Base-by-base conservation (phyloP, 169 alveolate genomes). In the Cryptosporidium viatorum region DNA sequence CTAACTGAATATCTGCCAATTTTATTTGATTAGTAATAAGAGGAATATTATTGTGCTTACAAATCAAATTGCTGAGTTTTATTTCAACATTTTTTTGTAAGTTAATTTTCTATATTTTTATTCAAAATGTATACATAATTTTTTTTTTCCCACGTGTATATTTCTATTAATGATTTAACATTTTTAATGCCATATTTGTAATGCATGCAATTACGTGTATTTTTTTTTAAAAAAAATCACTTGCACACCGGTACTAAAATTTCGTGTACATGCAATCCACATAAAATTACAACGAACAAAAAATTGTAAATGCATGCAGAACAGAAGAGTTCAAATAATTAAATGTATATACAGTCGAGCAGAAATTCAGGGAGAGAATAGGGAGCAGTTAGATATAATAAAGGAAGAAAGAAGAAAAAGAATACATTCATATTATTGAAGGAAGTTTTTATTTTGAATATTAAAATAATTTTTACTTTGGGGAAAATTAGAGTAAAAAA, bases 161-260 rank as follows among this genome's bases (percentile, higher is more conserved):
- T 26, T 55, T 26, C 35, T 55, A 7, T 21, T n/a, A n/a, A n/a
- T 55, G 37, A 48, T 55, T 26, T n/a, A n/a, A n/a, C n/a, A 26
- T 41, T 41, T 41, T 5, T 55, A n/a, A 10, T 21, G 21, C 10
- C 18, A 26, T 21, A 55, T 21, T 55, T 55, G 35, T 0, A 55
- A 10, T 26, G 35, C 67, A 55, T 55, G 67, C 37, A 55, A 55
- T 55, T 37, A 55, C 67, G 67, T 55, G 67, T 55, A 55, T 9
- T 55, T 55, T 55, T n/a, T 26, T 26, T 41, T 41, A 14, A 12
- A 2, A 51, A n/a, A 18, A 23, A 21, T 21, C 16, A 55, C 10
- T 55, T 55, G 3, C 35, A 55, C 6, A 26, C 67, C 67, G 67
- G 37, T 55, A 55, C 10, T 55, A n/a, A 55, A 55, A 2, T 55